Evolutionary conservation across 2,329 filamentous ascomycete genomes (phyloP).

Genomic region (Phaeosphaeria sp.): DNA sequence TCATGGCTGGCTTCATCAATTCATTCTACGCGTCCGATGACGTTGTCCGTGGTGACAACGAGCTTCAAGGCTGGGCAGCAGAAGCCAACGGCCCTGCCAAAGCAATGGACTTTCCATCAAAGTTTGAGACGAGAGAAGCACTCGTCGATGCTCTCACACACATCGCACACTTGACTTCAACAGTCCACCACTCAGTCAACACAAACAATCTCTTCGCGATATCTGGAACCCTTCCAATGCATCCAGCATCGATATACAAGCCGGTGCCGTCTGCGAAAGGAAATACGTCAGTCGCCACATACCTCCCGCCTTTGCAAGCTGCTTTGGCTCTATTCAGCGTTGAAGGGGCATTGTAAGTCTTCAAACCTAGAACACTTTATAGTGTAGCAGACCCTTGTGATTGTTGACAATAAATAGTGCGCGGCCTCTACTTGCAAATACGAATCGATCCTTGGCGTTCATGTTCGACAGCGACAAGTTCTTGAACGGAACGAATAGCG

Average conservation of each 20-base stretch:
- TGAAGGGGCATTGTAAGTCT: not conserved
- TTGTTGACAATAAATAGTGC: not conserved
- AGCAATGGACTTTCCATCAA: constrained; percentile 3
- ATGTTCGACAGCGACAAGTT: not conserved
- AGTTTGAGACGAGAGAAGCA: not conserved
- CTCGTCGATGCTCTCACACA: constrained; percentile 6
- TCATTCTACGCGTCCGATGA: not conserved
- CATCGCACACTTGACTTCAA: constrained; percentile 5
- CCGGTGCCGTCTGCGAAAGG: constrained; percentile 1
- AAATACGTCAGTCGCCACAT: not conserved
- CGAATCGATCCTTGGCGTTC: not conserved
- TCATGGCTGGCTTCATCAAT: not conserved
- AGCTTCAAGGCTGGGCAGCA: constrained; percentile 5
- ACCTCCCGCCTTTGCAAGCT: not conserved
- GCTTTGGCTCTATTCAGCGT: not conserved
- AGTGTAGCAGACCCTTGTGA: not conserved
- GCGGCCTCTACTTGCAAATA: not conserved
- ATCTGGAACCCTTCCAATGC: constrained; percentile 5
- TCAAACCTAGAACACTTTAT: not conserved
- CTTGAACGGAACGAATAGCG: not conserved
- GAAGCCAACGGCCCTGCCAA: constrained; percentile 2
- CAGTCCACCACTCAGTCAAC: constrained; percentile 7
- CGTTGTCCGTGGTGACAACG: not conserved
- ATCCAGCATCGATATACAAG: constrained; percentile 7
- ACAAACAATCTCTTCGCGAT: constrained; percentile 1